Conservation (phyloP, 768 basidiomycete species). For the Steccherinum ochraceum region DNA sequence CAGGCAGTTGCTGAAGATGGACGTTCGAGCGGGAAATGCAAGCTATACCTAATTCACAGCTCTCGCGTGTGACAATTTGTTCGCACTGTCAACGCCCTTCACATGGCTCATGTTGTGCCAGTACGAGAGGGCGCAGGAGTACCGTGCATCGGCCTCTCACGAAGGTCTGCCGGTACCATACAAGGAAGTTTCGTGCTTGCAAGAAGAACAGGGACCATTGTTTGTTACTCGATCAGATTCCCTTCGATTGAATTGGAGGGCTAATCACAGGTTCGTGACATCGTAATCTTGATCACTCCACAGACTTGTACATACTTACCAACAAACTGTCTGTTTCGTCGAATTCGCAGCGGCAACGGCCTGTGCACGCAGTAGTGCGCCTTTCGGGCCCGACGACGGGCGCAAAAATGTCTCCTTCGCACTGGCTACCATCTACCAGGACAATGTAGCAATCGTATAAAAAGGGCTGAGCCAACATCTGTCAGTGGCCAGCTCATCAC, state of each 20-base stretch:
- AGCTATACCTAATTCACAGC: too few relatives aligned
- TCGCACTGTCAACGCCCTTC: too few relatives aligned
- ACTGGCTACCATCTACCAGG: background rate
- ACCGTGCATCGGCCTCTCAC: background rate
- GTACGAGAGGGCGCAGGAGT: background rate
- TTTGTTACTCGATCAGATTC: background rate
- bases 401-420: background rate
- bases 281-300: background rate
- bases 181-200: background rate
- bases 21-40: background rate
- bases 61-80: too few relatives aligned
- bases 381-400: background rate
- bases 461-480: too few relatives aligned
- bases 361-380: background rate
- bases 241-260: background rate
- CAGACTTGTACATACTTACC: background rate
- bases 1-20: background rate
- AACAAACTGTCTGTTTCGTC: background rate
- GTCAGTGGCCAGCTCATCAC: background rate
- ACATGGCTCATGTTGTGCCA: too few relatives aligned
- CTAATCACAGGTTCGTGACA: too few relatives aligned
- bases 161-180: background rate
- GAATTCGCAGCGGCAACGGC: background rate
- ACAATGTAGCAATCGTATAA: too few relatives aligned
- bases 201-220: background rate